These are phyloP conservation scores for Lathyrus aphaca DNA, from an alignment of 306 rosid genomes.

Conservation along the genomic window DNA sequence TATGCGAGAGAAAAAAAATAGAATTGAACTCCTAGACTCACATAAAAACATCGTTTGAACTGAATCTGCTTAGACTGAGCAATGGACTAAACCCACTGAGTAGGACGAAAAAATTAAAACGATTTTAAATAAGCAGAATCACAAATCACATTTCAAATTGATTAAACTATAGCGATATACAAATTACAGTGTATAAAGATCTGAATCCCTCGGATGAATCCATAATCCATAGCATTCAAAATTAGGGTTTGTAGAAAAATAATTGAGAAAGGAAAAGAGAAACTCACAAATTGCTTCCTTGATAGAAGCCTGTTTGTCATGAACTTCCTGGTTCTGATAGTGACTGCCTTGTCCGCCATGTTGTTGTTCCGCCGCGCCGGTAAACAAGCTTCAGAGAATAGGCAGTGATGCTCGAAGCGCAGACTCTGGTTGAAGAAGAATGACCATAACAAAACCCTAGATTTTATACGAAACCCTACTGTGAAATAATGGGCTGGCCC, in stretches of 20 bases:
- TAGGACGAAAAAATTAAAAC: neutral
- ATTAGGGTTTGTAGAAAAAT: neutral
- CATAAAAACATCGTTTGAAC: no score
- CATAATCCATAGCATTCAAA: no score
- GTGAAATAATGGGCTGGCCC: neutral
- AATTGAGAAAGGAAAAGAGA: neutral
- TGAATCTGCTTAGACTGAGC: no score
- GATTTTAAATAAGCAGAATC: neutral
- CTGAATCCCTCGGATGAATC: neutral
- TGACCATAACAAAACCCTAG: neutral
- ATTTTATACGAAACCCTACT: neutral
- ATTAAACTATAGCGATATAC: neutral
- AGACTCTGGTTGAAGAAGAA: neutral
- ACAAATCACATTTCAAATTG: neutral
- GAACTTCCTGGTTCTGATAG: conserved; percentile 81
- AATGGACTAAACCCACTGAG: neutral
- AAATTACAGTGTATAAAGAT: neutral
- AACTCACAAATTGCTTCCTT: conserved; percentile 83
- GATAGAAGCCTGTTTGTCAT: conserved; percentile 90
- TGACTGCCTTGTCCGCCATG: conserved; percentile 92
- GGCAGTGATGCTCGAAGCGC: neutral
- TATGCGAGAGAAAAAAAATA: neutral
- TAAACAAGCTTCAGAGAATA: neutral
- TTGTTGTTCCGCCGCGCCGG: neutral
- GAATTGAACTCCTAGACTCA: neutral